Conservation (phyloP, 163 green algal genomes). For the Volvox carteri region DNA sequence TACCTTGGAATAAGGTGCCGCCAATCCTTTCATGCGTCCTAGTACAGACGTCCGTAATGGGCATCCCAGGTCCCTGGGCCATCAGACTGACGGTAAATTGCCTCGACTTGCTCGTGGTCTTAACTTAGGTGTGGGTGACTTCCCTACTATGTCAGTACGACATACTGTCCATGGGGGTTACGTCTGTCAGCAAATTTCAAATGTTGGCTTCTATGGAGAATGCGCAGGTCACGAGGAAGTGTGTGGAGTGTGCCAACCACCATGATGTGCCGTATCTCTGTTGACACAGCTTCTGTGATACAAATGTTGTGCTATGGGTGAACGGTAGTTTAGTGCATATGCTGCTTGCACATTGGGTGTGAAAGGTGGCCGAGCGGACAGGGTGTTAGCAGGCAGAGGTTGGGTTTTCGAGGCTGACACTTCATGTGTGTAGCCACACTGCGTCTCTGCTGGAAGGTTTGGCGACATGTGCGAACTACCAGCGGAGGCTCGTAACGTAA, state of each 20-base stretch:
- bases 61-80: background rate
- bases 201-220: background rate
- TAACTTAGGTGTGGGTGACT: background rate
- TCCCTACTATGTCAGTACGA: too few relatives aligned
- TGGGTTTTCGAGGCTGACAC: too few relatives aligned
- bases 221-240: background rate
- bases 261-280: background rate
- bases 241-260: background rate
- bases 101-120: conserved; percentile 1
- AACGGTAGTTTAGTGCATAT: background rate
- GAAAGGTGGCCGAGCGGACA: too few relatives aligned
- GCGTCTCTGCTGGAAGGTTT: too few relatives aligned
- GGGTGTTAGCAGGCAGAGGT: too few relatives aligned
- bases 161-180: too few relatives aligned
- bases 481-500: background rate
- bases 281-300: background rate
- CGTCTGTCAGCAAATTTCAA: background rate
- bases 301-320: background rate
- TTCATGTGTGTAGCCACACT: too few relatives aligned
- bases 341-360: too few relatives aligned
- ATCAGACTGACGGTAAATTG: background rate
- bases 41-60: background rate
- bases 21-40: background rate
- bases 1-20: background rate
- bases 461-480: background rate